Conservation (phyloP, 805 yeast species). For the Schizosaccharomyces lindneri region DNA sequence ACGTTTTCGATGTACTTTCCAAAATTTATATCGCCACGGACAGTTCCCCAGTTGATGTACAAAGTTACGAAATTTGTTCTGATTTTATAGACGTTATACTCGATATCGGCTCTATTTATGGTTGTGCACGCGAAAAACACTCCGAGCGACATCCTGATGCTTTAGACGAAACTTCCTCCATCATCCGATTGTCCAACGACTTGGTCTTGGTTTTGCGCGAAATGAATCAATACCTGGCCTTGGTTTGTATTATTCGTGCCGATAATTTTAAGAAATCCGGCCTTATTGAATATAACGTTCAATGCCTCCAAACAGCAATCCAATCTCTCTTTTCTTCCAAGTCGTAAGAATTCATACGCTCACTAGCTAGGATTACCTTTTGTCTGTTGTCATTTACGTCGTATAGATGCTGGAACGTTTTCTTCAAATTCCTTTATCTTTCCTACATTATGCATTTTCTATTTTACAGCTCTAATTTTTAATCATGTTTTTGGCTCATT, state of each 20-base stretch:
- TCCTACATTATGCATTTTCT: no score
- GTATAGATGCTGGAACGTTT: no score
- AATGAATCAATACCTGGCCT: slow-evolving; percentile 52
- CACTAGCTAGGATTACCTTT: no score
- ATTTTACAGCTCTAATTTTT: no score
- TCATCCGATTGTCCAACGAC: slow-evolving; percentile 45
- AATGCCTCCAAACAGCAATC: slow-evolving; percentile 24
- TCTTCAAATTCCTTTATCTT: no score
- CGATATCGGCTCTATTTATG: slow-evolving; percentile 35
- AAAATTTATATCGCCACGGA: slow-evolving; percentile 92
- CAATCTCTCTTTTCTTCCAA: slow-evolving; percentile 6
- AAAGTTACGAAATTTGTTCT: slow-evolving; percentile 87
- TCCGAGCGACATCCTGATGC: slow-evolving; percentile 3
- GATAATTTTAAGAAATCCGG: slow-evolving; percentile 32
- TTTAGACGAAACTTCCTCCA: slow-evolving; percentile 3
- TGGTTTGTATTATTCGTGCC: slow-evolving; percentile 62
- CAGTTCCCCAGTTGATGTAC: slow-evolving; percentile 83
- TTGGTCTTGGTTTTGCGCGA: slow-evolving; percentile 62
- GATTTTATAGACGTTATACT: slow-evolving; percentile 88
- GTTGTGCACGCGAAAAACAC: neutral
- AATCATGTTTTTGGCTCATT: no score
- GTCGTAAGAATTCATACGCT: neutral
- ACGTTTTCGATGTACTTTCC: slow-evolving; percentile 71
- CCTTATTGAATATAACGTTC: slow-evolving; percentile 71
- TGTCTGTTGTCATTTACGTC: no score